phyloP scores from a whole-genome alignment of 169 alveolate species.

The Toxoplasma gondii region DNA sequence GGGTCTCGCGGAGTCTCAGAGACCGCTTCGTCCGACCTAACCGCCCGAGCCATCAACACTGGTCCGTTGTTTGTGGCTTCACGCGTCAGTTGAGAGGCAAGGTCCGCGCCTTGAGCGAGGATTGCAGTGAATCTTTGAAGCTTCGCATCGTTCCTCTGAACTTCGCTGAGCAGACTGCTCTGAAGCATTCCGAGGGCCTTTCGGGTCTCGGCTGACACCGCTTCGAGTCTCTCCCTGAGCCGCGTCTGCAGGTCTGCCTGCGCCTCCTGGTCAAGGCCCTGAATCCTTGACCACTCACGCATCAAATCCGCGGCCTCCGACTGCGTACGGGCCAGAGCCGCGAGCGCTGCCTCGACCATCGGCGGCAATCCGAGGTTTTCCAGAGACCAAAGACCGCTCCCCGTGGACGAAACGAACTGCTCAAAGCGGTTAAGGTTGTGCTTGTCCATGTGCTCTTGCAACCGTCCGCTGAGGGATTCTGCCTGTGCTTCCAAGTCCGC shows the following conservation, averaged over 20 bases:
- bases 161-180: not conserved
- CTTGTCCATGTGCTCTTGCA: not conserved
- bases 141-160: not conserved
- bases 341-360: not conserved
- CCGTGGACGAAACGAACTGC: not conserved
- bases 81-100: not conserved
- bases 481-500: not conserved
- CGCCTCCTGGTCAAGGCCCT: not conserved
- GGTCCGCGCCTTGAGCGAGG: not conserved
- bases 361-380: not conserved
- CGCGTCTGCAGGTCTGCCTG: not conserved
- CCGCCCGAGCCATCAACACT: too few species aligned
- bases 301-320: not conserved
- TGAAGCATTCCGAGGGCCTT: not conserved
- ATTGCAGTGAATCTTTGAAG: not conserved
- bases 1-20: too few species aligned
- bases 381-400: not conserved
- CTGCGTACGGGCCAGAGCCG: not conserved
- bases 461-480: not conserved
- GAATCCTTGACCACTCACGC: not conserved
- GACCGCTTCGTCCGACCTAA: too few species aligned
- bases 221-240: not conserved
- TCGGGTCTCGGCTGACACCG: not conserved
- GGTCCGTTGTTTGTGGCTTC: not conserved
- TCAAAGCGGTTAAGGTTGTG: not conserved